Evolutionary conservation across 179 eudicot genomes (phyloP).

Genomic region (Amaranthus tricolor): DNA sequence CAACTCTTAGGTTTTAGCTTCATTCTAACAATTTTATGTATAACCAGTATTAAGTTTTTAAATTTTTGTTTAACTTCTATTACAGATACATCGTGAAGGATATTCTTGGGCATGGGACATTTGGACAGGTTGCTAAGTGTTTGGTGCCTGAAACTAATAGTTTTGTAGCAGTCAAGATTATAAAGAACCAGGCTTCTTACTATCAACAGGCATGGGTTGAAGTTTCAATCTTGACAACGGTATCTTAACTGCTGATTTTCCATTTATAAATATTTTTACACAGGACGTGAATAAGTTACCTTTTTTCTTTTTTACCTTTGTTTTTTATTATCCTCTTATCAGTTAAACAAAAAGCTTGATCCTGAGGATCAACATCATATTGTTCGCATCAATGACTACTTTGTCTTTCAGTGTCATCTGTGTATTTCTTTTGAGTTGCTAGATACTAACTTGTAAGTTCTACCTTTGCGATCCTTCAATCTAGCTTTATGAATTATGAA

Average conservation of each 20-base stretch:
- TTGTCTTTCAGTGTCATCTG: slow-evolving; percentile 83
- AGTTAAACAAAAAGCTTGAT: slow-evolving; percentile 91
- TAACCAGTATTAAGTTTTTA: background rate
- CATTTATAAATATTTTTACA: slow-evolving; percentile 2
- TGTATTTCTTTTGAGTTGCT: slow-evolving; percentile 96
- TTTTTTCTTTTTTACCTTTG: slow-evolving; percentile 5
- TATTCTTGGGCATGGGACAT: slow-evolving; percentile 97
- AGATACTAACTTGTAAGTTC: slow-evolving; percentile 80
- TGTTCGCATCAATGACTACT: slow-evolving; percentile 91
- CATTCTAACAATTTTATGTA: background rate
- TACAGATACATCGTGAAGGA: slow-evolving; percentile 91
- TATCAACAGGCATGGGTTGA: slow-evolving; percentile 96
- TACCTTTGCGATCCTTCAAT: slow-evolving; percentile 3
- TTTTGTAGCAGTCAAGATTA: slow-evolving; percentile 88
- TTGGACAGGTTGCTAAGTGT: slow-evolving; percentile 99
- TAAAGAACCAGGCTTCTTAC: slow-evolving; percentile 95
- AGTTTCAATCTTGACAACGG: slow-evolving; percentile 87
- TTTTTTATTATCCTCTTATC: slow-evolving; percentile 21
- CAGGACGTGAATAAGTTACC: slow-evolving; percentile 8
- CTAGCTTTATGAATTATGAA: slow-evolving; percentile 8
- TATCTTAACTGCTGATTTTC: slow-evolving; percentile 26
- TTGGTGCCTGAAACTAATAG: slow-evolving; percentile 81
- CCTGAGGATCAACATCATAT: slow-evolving; percentile 97
- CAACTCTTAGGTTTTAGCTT: background rate
- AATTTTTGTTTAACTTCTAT: slow-evolving; percentile 9